Evolutionary conservation across 1,284 basidiomycete species (phyloP).

Genomic region (Flammula alnicola): DNA sequence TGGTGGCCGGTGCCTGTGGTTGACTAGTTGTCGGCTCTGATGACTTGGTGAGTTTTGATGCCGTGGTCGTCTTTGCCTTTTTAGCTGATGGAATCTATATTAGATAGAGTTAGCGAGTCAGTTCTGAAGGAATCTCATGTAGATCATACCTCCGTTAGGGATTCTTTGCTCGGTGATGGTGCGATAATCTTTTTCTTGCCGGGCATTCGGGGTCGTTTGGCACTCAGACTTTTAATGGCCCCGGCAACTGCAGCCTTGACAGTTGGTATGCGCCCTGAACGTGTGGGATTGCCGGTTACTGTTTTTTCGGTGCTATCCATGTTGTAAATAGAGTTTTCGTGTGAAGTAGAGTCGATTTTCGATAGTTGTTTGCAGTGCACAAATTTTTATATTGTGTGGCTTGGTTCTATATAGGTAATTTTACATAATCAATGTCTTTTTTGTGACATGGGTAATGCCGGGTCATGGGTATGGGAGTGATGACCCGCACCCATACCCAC

Average conservation of each 20-base stretch:
- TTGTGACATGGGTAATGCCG: neutral
- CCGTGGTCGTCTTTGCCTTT: neutral
- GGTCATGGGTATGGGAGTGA: neutral
- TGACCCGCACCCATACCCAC: slow-evolving; percentile 9
- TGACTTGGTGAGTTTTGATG: neutral
- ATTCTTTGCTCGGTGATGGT: neutral
- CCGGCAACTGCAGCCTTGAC: neutral
- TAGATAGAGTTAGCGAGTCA: neutral
- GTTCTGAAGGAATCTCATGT: neutral
- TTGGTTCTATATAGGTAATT: neutral
- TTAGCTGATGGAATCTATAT: neutral
- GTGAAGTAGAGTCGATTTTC: too few species aligned
- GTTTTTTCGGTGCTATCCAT: neutral
- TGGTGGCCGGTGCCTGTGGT: neutral
- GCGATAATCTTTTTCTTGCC: neutral
- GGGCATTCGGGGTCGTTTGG: neutral
- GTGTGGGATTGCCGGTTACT: neutral
- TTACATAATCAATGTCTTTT: neutral
- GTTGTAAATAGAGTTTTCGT: too few species aligned
- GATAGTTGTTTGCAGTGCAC: too few species aligned
- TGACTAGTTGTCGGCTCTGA: neutral
- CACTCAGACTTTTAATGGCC: neutral
- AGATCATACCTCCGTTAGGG: neutral
- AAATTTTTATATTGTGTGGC: too few species aligned
- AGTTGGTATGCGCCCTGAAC: neutral